Evolutionary conservation across 495 filamentous ascomycete species (phyloP), one percentile per base, ranked within the genome.

Genomic region (Penicillium arizonense): DNA sequence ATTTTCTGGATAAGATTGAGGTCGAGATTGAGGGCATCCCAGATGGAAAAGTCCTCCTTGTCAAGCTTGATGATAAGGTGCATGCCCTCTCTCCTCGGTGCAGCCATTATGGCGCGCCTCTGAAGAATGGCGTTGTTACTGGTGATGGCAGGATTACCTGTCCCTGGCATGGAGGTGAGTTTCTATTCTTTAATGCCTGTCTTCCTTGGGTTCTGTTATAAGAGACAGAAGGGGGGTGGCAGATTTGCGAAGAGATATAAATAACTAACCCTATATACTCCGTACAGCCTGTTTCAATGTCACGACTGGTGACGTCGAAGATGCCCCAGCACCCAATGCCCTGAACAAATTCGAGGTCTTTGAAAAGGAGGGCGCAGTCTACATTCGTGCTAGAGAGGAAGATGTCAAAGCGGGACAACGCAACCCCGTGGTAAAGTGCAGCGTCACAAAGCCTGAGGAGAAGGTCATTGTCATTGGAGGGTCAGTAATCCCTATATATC

Each of bases 21-120:
- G 87, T 80, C 9, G 91, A 96, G 59, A 85, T 98, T 0, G 92
- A 97, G 57, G 94, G 93, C 0, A 75, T 98, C 36, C 80, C 87
- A 40, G 87, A 83, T 14, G 90, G 82, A 26, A 97, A 97, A 69
- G 85, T 97, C 0, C 76, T 98, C 9, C 75, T 98, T 9, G 73
- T 93, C 45, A 93, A 91, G 57, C 74, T 87, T 14, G 85, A 82
- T 40, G 86, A 85, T 52, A 79, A 87, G 52, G 74, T 89, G 30
- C 84, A 91, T 63, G 94, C 92, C 18, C 62, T 92, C 51, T 90
- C 87, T 32, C 74, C 89, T n/a, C 89, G 85, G 44, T 98, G 94
- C 71, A 96, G 95, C 7, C 94, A 97, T 79, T 96, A 93, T 66
- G 91, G 88, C 4, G 94, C 93, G 4, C 95, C 94, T 6, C 73